Base-by-base conservation (phyloP, 2,329 filamentous ascomycete species). In the Dendrostoma leiphaemia region DNA sequence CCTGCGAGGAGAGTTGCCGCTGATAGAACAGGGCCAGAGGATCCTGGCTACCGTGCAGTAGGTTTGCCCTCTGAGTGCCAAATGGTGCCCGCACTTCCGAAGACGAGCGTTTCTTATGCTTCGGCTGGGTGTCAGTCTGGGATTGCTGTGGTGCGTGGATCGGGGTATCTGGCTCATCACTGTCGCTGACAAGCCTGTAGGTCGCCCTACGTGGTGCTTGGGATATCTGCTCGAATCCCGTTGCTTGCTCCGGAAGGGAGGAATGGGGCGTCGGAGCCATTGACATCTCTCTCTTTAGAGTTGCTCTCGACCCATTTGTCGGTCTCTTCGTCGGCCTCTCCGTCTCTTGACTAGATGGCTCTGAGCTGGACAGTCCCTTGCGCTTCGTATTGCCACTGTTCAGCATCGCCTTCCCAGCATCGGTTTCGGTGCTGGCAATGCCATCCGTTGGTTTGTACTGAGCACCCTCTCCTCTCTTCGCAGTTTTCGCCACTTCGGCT, bases 11-110 rank as follows among this genome's bases (percentile, higher is more conserved):
- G 12, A 15, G 35, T 17, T 24, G 52, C 13, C 24, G 48, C 12
- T 53, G 52, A 34, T 54, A 53, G 15, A 57, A 56, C 19, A 59
- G 56, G 9, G 48, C 35, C 8, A 51, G 48, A 6, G 49, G 13
- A 31, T 24, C 24, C 13, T 54, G 50, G 12, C 40, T 46, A 35
- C 15, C 17, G 28, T 48, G 13, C 15, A 37, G 48, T 3, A 17
- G n/a, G n/a, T n/a, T n/a, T n/a, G n/a, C n/a, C n/a, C n/a, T n/a
- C n/a, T n/a, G n/a, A n/a, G n/a, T n/a, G n/a, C n/a, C n/a, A n/a
- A n/a, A n/a, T n/a, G n/a, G n/a, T n/a, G n/a, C n/a, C n/a, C n/a
- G n/a, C n/a, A n/a, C n/a, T n/a, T n/a, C n/a, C n/a, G n/a, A n/a
- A n/a, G n/a, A n/a, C n/a, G n/a, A n/a, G n/a, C n/a, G n/a, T n/a